Percentiles rank a stretch among this genome's conserved stretches.
phyloP scores from a whole-genome alignment of 768 basidiomycete species.

The Panaeolus cyanescens region DNA sequence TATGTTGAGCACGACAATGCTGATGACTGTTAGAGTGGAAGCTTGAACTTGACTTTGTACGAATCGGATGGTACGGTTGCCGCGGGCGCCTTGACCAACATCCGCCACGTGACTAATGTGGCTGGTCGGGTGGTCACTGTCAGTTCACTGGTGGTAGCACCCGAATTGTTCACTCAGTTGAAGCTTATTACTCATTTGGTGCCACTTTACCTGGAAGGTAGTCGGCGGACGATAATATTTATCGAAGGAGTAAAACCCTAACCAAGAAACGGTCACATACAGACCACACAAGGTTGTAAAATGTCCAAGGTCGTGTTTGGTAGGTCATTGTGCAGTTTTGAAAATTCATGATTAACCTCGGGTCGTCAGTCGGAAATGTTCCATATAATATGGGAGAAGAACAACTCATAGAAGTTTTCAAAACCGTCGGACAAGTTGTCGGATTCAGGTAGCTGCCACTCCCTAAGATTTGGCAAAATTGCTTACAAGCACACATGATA shows the following conservation, averaged over 20 bases:
- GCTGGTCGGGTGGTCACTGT: no score
- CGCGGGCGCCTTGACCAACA: no score
- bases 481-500: constrained; percentile 26
- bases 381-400: constrained; percentile 92
- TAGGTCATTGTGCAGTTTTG: constrained; percentile 6
- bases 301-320: constrained; percentile 31
- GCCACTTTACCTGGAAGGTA: no score
- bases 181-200: no score
- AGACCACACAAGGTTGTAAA: not conserved
- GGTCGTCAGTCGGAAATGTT: constrained; percentile 74
- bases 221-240: no score
- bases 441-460: constrained; percentile 70
- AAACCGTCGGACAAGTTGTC: constrained; percentile 83
- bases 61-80: no score
- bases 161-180: no score
- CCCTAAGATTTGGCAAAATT: not conserved
- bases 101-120: no score
- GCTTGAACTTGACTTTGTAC: no score
- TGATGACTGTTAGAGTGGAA: no score
- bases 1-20: no score
- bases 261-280: not conserved
- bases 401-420: constrained; percentile 86
- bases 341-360: constrained; percentile 32
- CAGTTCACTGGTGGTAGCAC: no score
- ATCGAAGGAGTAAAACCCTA: not conserved